Evolutionary conservation across 2,329 filamentous ascomycete genomes (phyloP).

Genomic region (Aspergillus ustus): DNA sequence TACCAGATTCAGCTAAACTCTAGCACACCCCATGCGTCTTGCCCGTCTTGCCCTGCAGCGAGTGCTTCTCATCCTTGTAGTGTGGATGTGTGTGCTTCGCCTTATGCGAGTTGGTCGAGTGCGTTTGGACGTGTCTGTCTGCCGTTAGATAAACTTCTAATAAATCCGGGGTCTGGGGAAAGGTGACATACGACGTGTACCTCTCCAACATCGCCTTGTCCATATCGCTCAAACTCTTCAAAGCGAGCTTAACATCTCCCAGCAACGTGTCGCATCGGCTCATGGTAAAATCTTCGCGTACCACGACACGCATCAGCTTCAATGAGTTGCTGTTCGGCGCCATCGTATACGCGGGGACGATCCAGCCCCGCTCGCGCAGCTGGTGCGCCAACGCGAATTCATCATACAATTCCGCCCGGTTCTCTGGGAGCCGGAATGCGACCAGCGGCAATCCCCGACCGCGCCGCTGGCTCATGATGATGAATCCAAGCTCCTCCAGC

Average conservation of each 20-base stretch:
- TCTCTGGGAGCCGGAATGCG: conserved; percentile 75
- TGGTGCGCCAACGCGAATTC: conserved; percentile 83
- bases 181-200: conserved; percentile 63
- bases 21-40: conserved; percentile 89
- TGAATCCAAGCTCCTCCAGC: conserved; percentile 76
- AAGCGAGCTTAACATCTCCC: conserved; percentile 75
- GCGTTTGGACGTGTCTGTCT: conserved; percentile 56
- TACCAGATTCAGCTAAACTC: conserved; percentile 50
- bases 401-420: conserved; percentile 64
- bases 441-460: conserved; percentile 86
- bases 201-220: conserved; percentile 72
- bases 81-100: conserved; percentile 55
- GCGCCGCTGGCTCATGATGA: conserved; percentile 81
- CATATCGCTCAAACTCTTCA: conserved; percentile 73
- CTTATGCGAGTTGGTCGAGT: conserved; percentile 60
- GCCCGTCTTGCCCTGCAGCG: conserved; percentile 83
- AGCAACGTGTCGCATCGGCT: conserved; percentile 80
- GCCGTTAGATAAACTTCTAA: conserved; percentile 1
- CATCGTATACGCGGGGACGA: conserved; percentile 97
- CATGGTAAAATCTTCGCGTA: conserved; percentile 88
- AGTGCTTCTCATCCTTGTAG: conserved; percentile 78
- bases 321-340: conserved; percentile 81
- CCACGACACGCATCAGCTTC: conserved; percentile 91
- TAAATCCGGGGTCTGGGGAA: background rate
- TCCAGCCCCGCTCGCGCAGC: conserved; percentile 85